Conservation (phyloP, 2,329 filamentous ascomycete genomes). For the Fusarium sp. region DNA sequence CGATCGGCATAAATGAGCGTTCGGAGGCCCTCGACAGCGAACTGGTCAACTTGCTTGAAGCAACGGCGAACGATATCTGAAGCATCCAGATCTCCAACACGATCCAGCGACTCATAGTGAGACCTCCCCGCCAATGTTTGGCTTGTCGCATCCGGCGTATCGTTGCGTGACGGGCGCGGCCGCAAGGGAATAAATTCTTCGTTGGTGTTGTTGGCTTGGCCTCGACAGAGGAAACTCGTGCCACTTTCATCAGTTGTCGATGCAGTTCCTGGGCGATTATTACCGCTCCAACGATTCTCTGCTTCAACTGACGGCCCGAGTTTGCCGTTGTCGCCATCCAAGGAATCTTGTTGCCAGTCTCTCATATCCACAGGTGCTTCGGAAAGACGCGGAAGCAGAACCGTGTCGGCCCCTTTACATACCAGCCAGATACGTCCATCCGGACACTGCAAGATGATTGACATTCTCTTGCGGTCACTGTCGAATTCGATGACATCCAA, state of each 20-base stretch:
- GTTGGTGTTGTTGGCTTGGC: neutral
- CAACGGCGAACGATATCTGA: neutral
- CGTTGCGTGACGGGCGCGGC: neutral
- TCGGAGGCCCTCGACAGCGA: neutral
- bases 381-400: constrained; percentile 77
- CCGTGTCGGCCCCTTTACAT: constrained; percentile 89
- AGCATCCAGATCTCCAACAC: neutral
- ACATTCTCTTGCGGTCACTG: constrained; percentile 89
- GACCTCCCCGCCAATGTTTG: neutral
- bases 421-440: constrained; percentile 83
- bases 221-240: neutral
- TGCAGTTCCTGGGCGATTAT: neutral
- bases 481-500: constrained; percentile 90
- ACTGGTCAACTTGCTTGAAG: neutral
- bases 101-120: neutral
- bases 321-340: neutral
- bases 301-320: neutral
- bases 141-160: neutral
- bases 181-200: neutral
- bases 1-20: neutral
- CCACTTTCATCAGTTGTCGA: neutral
- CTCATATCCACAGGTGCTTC: neutral
- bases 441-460: constrained; percentile 82
- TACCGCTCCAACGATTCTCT: neutral
- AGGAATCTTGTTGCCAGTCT: neutral